Evolutionary conservation across 2,329 filamentous ascomycete species (phyloP).

Genomic region (Arthroderma sp.): DNA sequence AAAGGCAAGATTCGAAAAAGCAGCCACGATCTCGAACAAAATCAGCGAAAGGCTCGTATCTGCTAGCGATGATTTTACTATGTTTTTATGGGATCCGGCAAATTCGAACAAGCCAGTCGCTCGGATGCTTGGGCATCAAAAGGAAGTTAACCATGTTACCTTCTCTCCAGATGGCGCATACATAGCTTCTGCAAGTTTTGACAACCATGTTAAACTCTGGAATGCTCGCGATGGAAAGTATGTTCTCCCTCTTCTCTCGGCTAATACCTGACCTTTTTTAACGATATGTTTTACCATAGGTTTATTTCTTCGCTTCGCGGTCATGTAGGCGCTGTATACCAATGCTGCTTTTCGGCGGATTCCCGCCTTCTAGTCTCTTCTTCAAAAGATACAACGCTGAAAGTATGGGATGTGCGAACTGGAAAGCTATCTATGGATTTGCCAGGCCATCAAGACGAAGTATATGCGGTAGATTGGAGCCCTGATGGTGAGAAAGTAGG

Average conservation of each 20-base stretch:
- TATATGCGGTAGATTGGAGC: constrained; percentile 91
- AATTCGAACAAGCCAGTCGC: constrained; percentile 69
- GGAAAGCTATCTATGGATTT: constrained; percentile 72
- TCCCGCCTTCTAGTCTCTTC: constrained; percentile 76
- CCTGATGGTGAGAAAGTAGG: constrained; percentile 78
- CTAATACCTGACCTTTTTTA: constrained; percentile 9
- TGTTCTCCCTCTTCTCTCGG: constrained; percentile 12
- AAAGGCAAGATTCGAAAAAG: constrained; percentile 70
- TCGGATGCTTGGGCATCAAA: constrained; percentile 86
- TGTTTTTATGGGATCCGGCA: constrained; percentile 86
- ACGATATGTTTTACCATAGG: constrained; percentile 26
- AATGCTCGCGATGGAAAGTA: constrained; percentile 55
- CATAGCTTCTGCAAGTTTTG: constrained; percentile 80
- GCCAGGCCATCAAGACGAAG: constrained; percentile 82
- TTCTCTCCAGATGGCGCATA: constrained; percentile 83
- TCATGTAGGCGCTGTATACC: constrained; percentile 84
- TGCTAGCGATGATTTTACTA: constrained; percentile 88
- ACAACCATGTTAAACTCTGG: constrained; percentile 93
- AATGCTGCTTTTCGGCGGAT: constrained; percentile 84
- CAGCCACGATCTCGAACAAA: constrained; percentile 60
- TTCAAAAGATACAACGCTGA: constrained; percentile 85
- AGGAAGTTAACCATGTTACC: constrained; percentile 88
- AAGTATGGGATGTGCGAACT: constrained; percentile 83
- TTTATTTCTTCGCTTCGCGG: constrained; percentile 81
- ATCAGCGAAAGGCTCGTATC: constrained; percentile 76